These are phyloP conservation scores for Thielaviopsis musarum DNA, from an alignment of 2,329 filamentous ascomycete species.

Conservation along the genomic window DNA sequence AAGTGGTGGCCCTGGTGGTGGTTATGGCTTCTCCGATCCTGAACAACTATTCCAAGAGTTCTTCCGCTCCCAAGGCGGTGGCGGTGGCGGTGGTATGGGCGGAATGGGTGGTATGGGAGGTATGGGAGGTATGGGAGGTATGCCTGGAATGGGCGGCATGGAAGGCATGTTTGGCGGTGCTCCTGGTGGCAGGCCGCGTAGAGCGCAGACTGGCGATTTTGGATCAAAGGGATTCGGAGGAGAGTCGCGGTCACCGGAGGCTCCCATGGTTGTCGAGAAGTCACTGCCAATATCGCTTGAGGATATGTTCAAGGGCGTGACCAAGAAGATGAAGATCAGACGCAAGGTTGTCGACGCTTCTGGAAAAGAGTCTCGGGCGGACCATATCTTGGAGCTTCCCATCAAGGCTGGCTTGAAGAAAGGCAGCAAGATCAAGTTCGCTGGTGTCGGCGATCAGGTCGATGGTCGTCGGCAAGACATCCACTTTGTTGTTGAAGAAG, in stretches of 20 bases:
- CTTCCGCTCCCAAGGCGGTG: constrained; percentile 35
- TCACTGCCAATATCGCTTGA: constrained; percentile 68
- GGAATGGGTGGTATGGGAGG: constrained; percentile 29
- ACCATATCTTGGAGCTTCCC: constrained; percentile 82
- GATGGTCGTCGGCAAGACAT: constrained; percentile 91
- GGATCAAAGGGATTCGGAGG: background rate
- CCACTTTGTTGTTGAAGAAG: constrained; percentile 89
- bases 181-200: background rate
- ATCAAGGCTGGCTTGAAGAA: constrained; percentile 95
- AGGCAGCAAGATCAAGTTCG: constrained; percentile 96
- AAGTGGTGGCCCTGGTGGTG: constrained; percentile 29
- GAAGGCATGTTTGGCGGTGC: constrained; percentile 15
- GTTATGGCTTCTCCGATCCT: constrained; percentile 72
- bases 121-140: constrained; percentile 22
- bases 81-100: constrained; percentile 12
- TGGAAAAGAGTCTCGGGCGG: constrained; percentile 71
- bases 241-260: constrained; percentile 47
- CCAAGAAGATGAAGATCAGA: constrained; percentile 98
- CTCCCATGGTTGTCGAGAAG: constrained; percentile 69
- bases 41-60: constrained; percentile 79
- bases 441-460: constrained; percentile 92
- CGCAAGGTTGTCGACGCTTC: constrained; percentile 81
- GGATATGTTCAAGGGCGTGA: constrained; percentile 71
- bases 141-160: constrained; percentile 24
- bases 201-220: constrained; percentile 3